phyloP scores from a whole-genome alignment of 2,329 filamentous ascomycete genomes.

The Fusarium chaquense region DNA sequence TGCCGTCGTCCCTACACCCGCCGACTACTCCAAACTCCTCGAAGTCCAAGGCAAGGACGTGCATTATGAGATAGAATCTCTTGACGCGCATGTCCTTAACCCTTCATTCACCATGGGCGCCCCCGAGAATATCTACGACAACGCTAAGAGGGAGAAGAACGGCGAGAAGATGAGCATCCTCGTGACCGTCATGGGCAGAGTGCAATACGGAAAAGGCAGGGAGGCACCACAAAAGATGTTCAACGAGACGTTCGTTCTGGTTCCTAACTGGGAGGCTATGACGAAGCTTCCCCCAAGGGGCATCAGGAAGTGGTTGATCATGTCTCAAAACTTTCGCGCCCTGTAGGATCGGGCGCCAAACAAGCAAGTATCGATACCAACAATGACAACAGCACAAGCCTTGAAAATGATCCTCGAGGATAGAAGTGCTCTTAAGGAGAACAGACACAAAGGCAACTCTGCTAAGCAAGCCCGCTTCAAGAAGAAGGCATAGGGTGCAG shows the following conservation, averaged over 20 bases:
- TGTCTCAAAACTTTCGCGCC: constrained; percentile 78
- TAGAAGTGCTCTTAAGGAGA: constrained; percentile 20
- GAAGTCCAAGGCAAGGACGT: constrained; percentile 69
- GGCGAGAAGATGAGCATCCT: constrained; percentile 75
- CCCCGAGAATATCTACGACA: constrained; percentile 58
- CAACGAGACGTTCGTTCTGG: constrained; percentile 83
- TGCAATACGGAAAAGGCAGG: constrained; percentile 74
- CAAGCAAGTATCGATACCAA: constrained; percentile 17
- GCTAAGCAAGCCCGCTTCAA: constrained; percentile 18
- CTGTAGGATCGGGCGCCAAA: constrained; percentile 51
- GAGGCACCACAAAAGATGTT: constrained; percentile 76
- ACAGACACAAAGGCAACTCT: constrained; percentile 23
- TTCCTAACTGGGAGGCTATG: constrained; percentile 77
- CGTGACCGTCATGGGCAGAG: constrained; percentile 78
- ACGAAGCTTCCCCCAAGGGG: constrained; percentile 65
- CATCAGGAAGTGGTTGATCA: constrained; percentile 72
- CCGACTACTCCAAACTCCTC: constrained; percentile 76
- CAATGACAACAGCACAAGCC: constrained; percentile 8
- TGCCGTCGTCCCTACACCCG: constrained; percentile 70
- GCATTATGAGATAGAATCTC: constrained; percentile 78
- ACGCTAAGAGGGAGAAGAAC: constrained; percentile 60
- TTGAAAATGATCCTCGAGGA: constrained; percentile 4
- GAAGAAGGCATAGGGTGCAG: constrained; percentile 18
- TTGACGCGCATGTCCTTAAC: constrained; percentile 84
- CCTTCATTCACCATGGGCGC: constrained; percentile 70